Evolutionary conservation across 768 basidiomycete species (phyloP).

Genomic region (Boletus barrowsii): DNA sequence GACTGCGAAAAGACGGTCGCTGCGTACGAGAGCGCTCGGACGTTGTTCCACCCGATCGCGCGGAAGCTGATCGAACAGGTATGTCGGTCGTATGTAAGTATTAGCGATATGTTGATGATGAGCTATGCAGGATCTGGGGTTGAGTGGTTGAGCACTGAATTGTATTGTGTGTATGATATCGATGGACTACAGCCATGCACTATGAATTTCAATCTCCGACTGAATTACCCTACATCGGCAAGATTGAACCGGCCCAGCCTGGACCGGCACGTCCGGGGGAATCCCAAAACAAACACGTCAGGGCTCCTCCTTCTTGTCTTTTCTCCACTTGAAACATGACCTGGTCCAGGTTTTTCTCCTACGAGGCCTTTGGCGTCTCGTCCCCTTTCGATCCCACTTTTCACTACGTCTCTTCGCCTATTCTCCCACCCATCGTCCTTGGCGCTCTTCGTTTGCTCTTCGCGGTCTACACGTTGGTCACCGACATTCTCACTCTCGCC

Average conservation of each 20-base stretch:
- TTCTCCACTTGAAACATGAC: neutral
- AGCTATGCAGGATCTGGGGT: constrained; percentile 24
- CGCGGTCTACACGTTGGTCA: constrained; percentile 47
- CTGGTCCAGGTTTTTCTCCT: constrained; percentile 7
- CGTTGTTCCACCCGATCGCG: constrained; percentile 51
- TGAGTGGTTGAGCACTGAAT: neutral
- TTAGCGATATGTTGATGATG: neutral
- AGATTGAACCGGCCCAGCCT: too few relatives aligned
- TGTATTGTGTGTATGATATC: too few relatives aligned
- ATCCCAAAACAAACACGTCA: constrained; percentile 6
- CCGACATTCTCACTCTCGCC: constrained; percentile 36
- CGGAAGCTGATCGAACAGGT: constrained; percentile 50
- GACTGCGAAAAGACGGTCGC: constrained; percentile 34
- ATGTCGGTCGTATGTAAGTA: neutral
- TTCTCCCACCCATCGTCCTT: constrained; percentile 44
- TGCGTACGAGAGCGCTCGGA: constrained; percentile 34
- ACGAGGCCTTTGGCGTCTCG: constrained; percentile 32
- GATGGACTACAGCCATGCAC: too few relatives aligned
- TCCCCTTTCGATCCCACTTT: constrained; percentile 40
- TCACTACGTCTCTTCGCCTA: constrained; percentile 39
- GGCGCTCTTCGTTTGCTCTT: constrained; percentile 45
- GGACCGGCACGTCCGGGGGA: neutral
- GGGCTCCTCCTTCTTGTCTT: neutral
- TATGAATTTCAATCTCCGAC: too few relatives aligned
- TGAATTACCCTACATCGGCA: too few relatives aligned